Conservation (phyloP, 2,329 filamentous ascomycete genomes). For the Hypoxylon sp. region DNA sequence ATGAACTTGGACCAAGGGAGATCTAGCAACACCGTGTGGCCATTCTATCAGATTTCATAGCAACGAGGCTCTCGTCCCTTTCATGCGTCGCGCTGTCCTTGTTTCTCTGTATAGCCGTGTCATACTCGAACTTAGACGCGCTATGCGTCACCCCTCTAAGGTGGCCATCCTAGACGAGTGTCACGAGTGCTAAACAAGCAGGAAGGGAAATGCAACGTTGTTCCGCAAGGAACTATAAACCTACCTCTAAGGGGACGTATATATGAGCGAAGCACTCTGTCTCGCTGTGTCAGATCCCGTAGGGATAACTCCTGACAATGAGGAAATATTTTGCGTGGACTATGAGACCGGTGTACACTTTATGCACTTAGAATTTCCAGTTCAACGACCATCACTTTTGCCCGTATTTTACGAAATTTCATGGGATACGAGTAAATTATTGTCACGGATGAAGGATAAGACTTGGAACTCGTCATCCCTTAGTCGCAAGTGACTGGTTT, state of each 20-base stretch:
- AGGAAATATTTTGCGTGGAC: conserved; percentile 55
- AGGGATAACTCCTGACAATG: too few species aligned
- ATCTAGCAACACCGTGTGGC: conserved; percentile 46
- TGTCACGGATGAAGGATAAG: conserved; percentile 59
- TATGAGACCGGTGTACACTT: conserved; percentile 51
- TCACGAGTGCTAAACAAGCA: too few species aligned
- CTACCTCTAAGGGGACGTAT: too few species aligned
- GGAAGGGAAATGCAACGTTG: too few species aligned
- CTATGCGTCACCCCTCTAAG: conserved; percentile 35
- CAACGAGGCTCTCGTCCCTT: conserved; percentile 45
- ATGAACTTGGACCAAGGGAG: conserved; percentile 22
- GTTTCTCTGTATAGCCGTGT: conserved; percentile 35
- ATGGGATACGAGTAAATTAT: conserved; percentile 62
- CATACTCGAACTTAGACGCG: conserved; percentile 42
- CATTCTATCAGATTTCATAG: conserved; percentile 44
- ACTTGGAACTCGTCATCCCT: conserved; percentile 54
- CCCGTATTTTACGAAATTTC: conserved; percentile 59
- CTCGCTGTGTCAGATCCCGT: too few species aligned
- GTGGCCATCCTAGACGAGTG: conserved; percentile 45
- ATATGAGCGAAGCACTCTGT: too few species aligned
- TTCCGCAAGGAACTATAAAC: too few species aligned
- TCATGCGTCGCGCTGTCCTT: conserved; percentile 42
- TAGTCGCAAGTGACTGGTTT: not conserved
- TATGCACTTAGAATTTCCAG: conserved; percentile 50
- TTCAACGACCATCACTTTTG: conserved; percentile 66